A percentile compares a stretch with the other conserved stretches of the same genome.
Evolutionary conservation across 768 basidiomycete species (phyloP).

Genomic region (Grammothele lineata): DNA sequence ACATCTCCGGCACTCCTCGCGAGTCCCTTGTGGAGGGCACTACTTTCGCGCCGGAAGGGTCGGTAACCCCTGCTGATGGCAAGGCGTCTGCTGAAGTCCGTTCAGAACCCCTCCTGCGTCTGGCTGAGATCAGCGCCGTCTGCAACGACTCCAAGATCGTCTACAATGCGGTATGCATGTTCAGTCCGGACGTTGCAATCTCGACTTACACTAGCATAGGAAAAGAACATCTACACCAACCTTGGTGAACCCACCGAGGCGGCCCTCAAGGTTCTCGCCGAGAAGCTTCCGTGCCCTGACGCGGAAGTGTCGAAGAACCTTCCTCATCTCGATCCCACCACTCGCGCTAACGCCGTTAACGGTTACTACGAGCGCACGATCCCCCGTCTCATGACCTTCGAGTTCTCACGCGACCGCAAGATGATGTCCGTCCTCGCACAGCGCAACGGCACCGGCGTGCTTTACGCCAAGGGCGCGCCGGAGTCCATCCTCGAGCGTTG

Average conservation of each 20-base stretch:
- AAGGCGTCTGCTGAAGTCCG: slow-evolving; percentile 55
- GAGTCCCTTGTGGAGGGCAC: slow-evolving; percentile 88
- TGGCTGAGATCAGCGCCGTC: slow-evolving; percentile 88
- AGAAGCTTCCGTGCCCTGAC: slow-evolving; percentile 85
- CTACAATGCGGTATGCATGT: slow-evolving; percentile 71
- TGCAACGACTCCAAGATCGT: slow-evolving; percentile 94
- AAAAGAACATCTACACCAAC: slow-evolving; percentile 72
- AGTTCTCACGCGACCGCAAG: slow-evolving; percentile 97
- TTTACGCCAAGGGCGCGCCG: slow-evolving; percentile 95
- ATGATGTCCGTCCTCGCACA: slow-evolving; percentile 97
- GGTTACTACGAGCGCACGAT: slow-evolving; percentile 74
- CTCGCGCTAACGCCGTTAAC: slow-evolving; percentile 81
- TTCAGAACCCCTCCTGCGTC: slow-evolving; percentile 70
- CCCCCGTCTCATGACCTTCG: slow-evolving; percentile 86
- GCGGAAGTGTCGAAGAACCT: slow-evolving; percentile 54
- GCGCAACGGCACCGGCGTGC: slow-evolving; percentile 61
- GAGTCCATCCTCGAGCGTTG: slow-evolving; percentile 93
- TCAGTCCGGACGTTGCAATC: background rate
- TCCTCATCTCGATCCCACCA: slow-evolving; percentile 45
- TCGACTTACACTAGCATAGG: slow-evolving; percentile 39
- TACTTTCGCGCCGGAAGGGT: slow-evolving; percentile 85
- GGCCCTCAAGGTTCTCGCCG: slow-evolving; percentile 89
- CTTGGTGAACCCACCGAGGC: slow-evolving; percentile 98
- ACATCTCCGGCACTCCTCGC: slow-evolving; percentile 43
- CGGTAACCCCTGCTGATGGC: slow-evolving; percentile 62